These are phyloP conservation scores for Stephania cephalantha DNA, from an alignment of 164 flowering plant species.

Conservation along the genomic window DNA sequence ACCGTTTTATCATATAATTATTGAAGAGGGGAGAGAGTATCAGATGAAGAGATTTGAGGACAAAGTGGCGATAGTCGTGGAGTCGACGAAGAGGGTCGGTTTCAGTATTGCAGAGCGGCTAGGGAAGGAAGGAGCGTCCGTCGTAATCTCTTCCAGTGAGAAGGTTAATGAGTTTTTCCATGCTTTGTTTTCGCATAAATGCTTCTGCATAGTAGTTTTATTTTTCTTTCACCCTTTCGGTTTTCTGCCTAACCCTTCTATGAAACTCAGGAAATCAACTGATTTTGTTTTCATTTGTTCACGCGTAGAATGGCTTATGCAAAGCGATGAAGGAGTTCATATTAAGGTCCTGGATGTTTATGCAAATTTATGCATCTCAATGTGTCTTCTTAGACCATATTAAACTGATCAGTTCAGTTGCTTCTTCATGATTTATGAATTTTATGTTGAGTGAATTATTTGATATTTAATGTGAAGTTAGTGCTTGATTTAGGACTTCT, in stretches of 20 bases:
- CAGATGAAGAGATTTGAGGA: constrained; percentile 57
- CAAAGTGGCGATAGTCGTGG: constrained; percentile 85
- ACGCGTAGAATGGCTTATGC: constrained; percentile 68
- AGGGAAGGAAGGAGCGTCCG: constrained; percentile 86
- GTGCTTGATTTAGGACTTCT: too few relatives aligned
- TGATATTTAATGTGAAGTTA: too few relatives aligned
- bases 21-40: too few relatives aligned
- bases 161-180: constrained; percentile 37
- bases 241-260: too few relatives aligned
- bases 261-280: neutral
- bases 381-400: too few relatives aligned
- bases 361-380: too few relatives aligned
- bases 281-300: constrained; percentile 1
- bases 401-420: too few relatives aligned
- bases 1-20: too few relatives aligned
- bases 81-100: constrained; percentile 91
- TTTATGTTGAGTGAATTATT: too few relatives aligned
- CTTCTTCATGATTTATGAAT: too few relatives aligned
- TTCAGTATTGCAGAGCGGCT: constrained; percentile 79
- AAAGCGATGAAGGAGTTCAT: constrained; percentile 81
- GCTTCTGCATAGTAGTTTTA: neutral
- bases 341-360: constrained; percentile 64
- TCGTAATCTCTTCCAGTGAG: constrained; percentile 79
- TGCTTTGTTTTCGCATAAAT: too few relatives aligned
- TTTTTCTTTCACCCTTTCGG: neutral